phyloP scores from a whole-genome alignment of 495 filamentous ascomycete genomes.

The Hypoxylon fragiforme region DNA sequence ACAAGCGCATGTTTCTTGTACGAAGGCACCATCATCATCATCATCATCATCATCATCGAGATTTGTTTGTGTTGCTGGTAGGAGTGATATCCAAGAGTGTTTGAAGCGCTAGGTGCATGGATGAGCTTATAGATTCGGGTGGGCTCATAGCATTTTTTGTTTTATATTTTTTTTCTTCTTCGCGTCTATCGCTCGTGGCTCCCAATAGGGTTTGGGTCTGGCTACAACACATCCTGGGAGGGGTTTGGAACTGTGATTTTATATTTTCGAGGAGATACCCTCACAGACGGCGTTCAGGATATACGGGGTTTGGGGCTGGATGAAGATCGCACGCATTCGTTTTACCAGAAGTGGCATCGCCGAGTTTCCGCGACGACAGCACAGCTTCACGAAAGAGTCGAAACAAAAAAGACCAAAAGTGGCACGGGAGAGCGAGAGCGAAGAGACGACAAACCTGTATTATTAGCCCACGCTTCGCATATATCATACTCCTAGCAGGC shows the following conservation, averaged over 20 bases:
- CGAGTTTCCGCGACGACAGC: slow-evolving; percentile 19
- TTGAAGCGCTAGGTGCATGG: slow-evolving; percentile 37
- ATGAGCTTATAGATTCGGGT: slow-evolving; percentile 38
- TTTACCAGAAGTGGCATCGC: slow-evolving; percentile 22
- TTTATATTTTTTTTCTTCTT: slow-evolving; percentile 35
- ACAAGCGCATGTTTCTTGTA: slow-evolving; percentile 25
- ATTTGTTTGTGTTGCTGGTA: slow-evolving; percentile 31
- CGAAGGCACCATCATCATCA: slow-evolving; percentile 26
- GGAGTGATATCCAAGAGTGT: slow-evolving; percentile 35
- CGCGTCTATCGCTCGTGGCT: slow-evolving; percentile 37
- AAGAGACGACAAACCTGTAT: slow-evolving; percentile 36
- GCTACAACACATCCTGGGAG: slow-evolving; percentile 28
- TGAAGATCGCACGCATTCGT: slow-evolving; percentile 35
- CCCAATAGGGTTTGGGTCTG: slow-evolving; percentile 24
- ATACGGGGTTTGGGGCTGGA: slow-evolving; percentile 21
- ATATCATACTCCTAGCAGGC: slow-evolving; percentile 35
- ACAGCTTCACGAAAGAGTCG: slow-evolving; percentile 18
- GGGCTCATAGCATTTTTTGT: slow-evolving; percentile 36
- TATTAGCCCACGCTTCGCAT: slow-evolving; percentile 40
- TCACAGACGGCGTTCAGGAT: slow-evolving; percentile 40
- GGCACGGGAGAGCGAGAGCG: slow-evolving; percentile 28
- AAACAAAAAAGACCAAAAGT: slow-evolving; percentile 24
- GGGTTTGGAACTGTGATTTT: slow-evolving; percentile 17
- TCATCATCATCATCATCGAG: slow-evolving; percentile 4
- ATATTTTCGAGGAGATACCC: slow-evolving; percentile 39